Conservation (phyloP, 2,329 filamentous ascomycete genomes). For the Sporothrix pallida region DNA sequence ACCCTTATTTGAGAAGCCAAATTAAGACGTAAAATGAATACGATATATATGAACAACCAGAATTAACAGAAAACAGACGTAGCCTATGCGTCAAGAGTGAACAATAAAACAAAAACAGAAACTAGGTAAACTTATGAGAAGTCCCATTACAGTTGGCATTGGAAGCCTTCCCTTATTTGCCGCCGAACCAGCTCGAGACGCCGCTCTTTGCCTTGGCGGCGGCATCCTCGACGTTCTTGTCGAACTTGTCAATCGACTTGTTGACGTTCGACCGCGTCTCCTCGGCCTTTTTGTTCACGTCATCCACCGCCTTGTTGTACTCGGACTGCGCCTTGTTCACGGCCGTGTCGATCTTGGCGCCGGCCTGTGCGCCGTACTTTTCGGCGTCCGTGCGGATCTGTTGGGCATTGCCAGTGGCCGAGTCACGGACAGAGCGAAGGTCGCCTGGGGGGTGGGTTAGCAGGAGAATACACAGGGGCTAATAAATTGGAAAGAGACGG, state of each 20-base stretch:
- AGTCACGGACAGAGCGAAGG: conserved; percentile 69
- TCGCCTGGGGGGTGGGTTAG: conserved; percentile 64
- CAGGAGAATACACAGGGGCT: neutral
- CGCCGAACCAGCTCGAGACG: conserved; percentile 84
- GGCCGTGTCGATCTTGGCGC: conserved; percentile 69
- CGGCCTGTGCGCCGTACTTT: conserved; percentile 64
- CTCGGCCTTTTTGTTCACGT: conserved; percentile 82
- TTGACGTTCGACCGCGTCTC: conserved; percentile 63
- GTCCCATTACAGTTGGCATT: too few relatives aligned
- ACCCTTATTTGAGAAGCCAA: conserved; percentile 20
- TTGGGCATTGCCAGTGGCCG: conserved; percentile 68
- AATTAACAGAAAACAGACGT: conserved; percentile 1
- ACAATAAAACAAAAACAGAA: neutral
- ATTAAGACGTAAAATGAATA: neutral
- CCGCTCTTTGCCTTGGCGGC: conserved; percentile 83
- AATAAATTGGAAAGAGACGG: too few relatives aligned
- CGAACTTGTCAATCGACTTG: conserved; percentile 81
- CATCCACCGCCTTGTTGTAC: conserved; percentile 66
- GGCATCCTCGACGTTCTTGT: conserved; percentile 79
- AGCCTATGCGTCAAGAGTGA: neutral
- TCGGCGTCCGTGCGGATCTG: conserved; percentile 70
- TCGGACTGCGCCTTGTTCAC: conserved; percentile 71
- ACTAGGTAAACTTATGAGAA: neutral
- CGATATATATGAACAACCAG: conserved; percentile 23
- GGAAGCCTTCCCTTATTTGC: conserved; percentile 49